Evolutionary conservation across 129 eudicot genomes (phyloP).

Genomic region (Sambucus nigra): DNA sequence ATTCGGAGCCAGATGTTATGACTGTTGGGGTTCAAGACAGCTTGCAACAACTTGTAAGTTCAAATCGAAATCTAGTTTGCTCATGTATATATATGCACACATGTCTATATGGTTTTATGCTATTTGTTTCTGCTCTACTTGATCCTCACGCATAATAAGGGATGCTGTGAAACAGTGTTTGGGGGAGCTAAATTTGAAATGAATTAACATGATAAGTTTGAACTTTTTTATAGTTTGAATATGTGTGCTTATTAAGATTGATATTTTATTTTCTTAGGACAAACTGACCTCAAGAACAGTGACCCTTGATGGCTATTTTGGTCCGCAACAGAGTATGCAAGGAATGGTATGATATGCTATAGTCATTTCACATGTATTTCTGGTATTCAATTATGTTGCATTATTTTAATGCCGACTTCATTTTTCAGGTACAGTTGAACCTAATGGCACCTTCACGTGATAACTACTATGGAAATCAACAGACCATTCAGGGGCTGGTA

Average conservation of each 20-base stretch:
- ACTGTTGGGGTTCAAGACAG: constrained; percentile 62
- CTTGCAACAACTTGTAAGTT: constrained; percentile 79
- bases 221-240: not conserved
- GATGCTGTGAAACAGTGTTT: not conserved
- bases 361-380: not conserved
- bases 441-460: constrained; percentile 90
- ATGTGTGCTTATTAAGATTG: not conserved
- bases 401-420: not conserved
- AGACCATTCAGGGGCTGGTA: constrained; percentile 88
- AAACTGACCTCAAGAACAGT: constrained; percentile 66
- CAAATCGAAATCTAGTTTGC: constrained; percentile 2
- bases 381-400: not conserved
- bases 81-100: not conserved
- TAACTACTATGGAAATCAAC: constrained; percentile 60
- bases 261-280: constrained; percentile 38
- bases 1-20: constrained; percentile 61
- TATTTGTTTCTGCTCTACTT: not conserved
- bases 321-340: constrained; percentile 66
- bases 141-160: not conserved
- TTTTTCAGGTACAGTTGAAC: constrained; percentile 67
- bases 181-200: not conserved
- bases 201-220: not conserved
- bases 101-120: not conserved
- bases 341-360: constrained; percentile 62
- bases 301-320: constrained; percentile 70